Evolutionary conservation across 1,284 basidiomycete genomes (phyloP).

Genomic region (Phenoliferia sp.): DNA sequence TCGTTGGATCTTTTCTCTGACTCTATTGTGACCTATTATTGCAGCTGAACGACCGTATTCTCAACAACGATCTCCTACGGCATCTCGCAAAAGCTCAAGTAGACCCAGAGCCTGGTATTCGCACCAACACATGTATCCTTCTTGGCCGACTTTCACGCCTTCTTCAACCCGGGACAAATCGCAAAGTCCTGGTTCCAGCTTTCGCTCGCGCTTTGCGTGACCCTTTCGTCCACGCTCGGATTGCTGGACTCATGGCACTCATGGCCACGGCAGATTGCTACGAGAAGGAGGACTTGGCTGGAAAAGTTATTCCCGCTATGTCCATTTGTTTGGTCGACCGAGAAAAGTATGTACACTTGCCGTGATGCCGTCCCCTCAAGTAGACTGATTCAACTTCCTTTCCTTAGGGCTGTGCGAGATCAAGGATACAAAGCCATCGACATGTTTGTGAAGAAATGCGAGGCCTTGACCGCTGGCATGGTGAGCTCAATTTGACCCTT

Average conservation of each 20-base stretch:
- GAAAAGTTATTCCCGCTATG: conserved; percentile 80
- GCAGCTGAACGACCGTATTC: conserved; percentile 79
- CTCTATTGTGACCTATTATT: not conserved
- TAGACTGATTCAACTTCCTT: not conserved
- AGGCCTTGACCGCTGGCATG: conserved; percentile 71
- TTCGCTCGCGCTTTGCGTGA: conserved; percentile 89
- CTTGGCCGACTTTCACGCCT: conserved; percentile 84
- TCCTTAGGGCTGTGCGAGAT: conserved; percentile 71
- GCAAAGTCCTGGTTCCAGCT: conserved; percentile 92
- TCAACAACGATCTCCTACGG: conserved; percentile 94
- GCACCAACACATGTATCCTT: conserved; percentile 96
- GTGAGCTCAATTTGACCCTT: conserved; percentile 44
- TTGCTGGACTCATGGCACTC: conserved; percentile 91
- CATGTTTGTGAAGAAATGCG: conserved; percentile 76
- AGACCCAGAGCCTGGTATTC: conserved; percentile 87
- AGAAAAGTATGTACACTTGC: conserved; percentile 48
- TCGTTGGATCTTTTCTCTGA: no score
- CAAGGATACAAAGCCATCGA: conserved; percentile 89
- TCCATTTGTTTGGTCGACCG: conserved; percentile 75
- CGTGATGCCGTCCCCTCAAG: not conserved
- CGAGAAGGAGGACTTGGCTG: conserved; percentile 79
- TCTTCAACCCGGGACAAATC: conserved; percentile 80
- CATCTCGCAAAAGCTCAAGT: conserved; percentile 88
- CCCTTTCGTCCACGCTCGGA: conserved; percentile 83
- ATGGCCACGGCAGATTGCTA: conserved; percentile 93